Evolutionary conservation across 2,329 filamentous ascomycete species (phyloP).

Genomic region (Aspergillus novofumigatus): DNA sequence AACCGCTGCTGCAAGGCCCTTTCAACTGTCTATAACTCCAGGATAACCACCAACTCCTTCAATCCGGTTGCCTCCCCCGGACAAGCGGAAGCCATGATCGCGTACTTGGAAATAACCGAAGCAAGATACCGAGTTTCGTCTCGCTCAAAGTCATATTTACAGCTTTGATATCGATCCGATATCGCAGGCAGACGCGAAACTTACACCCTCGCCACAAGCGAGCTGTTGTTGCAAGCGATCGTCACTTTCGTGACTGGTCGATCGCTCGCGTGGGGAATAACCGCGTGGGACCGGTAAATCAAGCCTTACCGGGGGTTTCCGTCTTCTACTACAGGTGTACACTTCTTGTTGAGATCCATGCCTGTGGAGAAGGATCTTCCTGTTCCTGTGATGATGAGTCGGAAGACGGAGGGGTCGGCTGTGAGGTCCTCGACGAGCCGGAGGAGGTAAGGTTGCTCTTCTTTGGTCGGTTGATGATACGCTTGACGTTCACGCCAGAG

Average conservation of each 20-base stretch:
- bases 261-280: conserved; percentile 42
- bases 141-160: conserved; percentile 36
- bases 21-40: conserved; percentile 15
- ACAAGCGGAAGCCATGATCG: conserved; percentile 37
- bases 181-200: conserved; percentile 41
- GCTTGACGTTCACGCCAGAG: conserved; percentile 28
- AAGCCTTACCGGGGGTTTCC: conserved; percentile 3
- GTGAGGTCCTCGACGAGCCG: conserved; percentile 8
- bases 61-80: conserved; percentile 26
- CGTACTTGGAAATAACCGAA: conserved; percentile 39
- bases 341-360: conserved; percentile 32
- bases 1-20: not conserved
- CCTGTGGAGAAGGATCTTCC: conserved; percentile 43
- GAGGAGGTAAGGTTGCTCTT: conserved; percentile 39
- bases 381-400: conserved; percentile 33
- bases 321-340: conserved; percentile 16
- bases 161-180: conserved; percentile 23
- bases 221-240: no score
- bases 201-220: conserved; percentile 7
- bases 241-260: conserved; percentile 21
- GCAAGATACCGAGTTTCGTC: conserved; percentile 37
- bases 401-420: conserved; percentile 26
- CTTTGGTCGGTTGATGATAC: conserved; percentile 32
- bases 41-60: conserved; percentile 17
- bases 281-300: conserved; percentile 17